A percentile compares a stretch with the other conserved stretches of the same genome.
Conservation (phyloP, 208 protist species). For the Strigomonas galati region DNA sequence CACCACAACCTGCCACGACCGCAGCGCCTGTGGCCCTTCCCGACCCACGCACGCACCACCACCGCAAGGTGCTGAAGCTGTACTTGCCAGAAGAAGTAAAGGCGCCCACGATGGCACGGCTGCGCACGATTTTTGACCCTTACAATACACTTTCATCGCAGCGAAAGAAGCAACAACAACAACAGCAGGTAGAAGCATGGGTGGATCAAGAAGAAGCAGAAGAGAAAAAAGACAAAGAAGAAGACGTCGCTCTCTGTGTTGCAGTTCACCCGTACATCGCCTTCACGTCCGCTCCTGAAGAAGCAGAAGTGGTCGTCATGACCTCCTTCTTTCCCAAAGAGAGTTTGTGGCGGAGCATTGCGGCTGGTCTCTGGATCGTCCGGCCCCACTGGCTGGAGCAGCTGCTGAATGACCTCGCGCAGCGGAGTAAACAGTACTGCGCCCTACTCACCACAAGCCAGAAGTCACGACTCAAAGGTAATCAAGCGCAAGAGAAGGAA, state of each 20-base stretch:
- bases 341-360: background rate
- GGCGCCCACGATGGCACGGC: background rate
- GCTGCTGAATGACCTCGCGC: background rate
- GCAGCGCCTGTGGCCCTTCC: background rate
- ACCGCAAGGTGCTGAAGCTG: background rate
- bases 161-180: no score
- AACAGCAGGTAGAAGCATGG: background rate
- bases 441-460: background rate
- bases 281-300: background rate
- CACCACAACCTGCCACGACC: background rate
- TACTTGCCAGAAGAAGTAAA: slow-evolving; percentile 7
- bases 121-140: background rate
- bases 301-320: slow-evolving; percentile 3
- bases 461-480: no score
- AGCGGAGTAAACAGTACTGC: background rate
- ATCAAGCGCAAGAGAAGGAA: no score
- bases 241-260: no score
- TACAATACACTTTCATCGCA: no score
- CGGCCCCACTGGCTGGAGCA: background rate
- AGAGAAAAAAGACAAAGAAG: no score
- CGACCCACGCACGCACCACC: background rate
- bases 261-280: background rate
- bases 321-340: slow-evolving; percentile 3
- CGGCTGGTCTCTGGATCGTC: slow-evolving; percentile 6
- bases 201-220: no score